Conservation (phyloP, 2,329 filamentous ascomycete genomes). For the Fusarium chaquense region DNA sequence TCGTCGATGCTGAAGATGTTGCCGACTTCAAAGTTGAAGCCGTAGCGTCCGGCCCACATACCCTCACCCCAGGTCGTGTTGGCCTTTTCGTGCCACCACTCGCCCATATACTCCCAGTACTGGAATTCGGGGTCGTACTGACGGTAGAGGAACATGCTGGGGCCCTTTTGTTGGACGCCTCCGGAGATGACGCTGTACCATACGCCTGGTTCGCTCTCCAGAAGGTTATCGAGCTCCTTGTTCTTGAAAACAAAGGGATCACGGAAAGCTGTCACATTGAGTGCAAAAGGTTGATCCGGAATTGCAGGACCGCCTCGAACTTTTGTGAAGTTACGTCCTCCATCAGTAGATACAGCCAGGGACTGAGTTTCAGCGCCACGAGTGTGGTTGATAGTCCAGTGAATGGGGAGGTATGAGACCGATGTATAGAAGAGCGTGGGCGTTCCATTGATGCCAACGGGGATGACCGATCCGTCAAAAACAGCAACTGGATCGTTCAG, state of each 20-base stretch:
- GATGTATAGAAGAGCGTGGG: constrained; percentile 60
- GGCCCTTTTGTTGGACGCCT: constrained; percentile 39
- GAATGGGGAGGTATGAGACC: constrained; percentile 58
- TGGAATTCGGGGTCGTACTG: constrained; percentile 43
- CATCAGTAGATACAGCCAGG: constrained; percentile 57
- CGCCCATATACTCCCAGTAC: constrained; percentile 44
- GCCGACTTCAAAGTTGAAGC: constrained; percentile 60
- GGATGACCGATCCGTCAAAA: constrained; percentile 60
- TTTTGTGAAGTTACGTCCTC: constrained; percentile 44
- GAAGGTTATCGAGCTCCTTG: constrained; percentile 29
- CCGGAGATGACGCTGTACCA: constrained; percentile 44
- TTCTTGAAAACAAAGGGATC: constrained; percentile 44
- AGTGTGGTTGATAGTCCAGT: constrained; percentile 60
- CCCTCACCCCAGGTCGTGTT: constrained; percentile 54
- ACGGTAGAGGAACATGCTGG: constrained; percentile 43
- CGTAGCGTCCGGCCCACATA: constrained; percentile 53
- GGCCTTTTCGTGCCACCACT: constrained; percentile 54
- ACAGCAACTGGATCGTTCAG: constrained; percentile 49
- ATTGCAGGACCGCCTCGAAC: constrained; percentile 40
- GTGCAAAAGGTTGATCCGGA: constrained; percentile 34
- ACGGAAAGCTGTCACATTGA: constrained; percentile 45
- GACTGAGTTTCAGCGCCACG: constrained; percentile 60
- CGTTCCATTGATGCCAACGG: constrained; percentile 56
- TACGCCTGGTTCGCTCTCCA: constrained; percentile 34
- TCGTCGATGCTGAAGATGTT: constrained; percentile 58